Conservation (phyloP, 805 yeast genomes). For the Wickerhamiella kurtzmanii region DNA sequence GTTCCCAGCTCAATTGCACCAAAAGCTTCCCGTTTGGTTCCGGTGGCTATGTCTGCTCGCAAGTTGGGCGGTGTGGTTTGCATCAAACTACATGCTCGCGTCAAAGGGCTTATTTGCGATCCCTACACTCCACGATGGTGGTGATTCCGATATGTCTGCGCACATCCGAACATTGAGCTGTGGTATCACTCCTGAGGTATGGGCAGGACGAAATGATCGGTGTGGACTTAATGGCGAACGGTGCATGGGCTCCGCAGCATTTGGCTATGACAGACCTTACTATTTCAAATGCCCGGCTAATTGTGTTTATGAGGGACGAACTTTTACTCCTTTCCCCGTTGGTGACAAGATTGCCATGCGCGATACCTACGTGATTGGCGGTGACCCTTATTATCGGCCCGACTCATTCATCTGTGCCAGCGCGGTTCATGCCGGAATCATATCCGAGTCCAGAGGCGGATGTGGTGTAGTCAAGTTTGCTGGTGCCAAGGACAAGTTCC, state of each 20-base stretch:
- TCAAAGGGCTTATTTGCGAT: constrained; percentile 17
- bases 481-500: constrained; percentile 41
- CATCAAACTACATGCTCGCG: constrained; percentile 13
- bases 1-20: constrained; percentile 8
- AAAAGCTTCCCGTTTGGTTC: constrained; percentile 11
- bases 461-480: constrained; percentile 49
- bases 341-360: constrained; percentile 60
- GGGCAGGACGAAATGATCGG: constrained; percentile 62
- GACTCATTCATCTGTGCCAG: constrained; percentile 87
- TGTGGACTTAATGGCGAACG: constrained; percentile 63
- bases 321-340: constrained; percentile 60
- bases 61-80: constrained; percentile 16
- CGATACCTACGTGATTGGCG: constrained; percentile 63
- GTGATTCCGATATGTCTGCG: not conserved
- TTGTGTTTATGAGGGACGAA: constrained; percentile 66
- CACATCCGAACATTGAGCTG: constrained; percentile 17
- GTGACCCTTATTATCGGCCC: constrained; percentile 49
- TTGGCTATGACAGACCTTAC: constrained; percentile 31
- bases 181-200: constrained; percentile 25
- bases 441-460: constrained; percentile 67
- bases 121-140: constrained; percentile 5
- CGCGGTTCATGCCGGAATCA: constrained; percentile 71
- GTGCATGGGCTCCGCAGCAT: constrained; percentile 33
- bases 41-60: constrained; percentile 1
- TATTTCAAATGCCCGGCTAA: constrained; percentile 74